Conservation (phyloP, 306 rosid species). For the Quercus variabilis region DNA sequence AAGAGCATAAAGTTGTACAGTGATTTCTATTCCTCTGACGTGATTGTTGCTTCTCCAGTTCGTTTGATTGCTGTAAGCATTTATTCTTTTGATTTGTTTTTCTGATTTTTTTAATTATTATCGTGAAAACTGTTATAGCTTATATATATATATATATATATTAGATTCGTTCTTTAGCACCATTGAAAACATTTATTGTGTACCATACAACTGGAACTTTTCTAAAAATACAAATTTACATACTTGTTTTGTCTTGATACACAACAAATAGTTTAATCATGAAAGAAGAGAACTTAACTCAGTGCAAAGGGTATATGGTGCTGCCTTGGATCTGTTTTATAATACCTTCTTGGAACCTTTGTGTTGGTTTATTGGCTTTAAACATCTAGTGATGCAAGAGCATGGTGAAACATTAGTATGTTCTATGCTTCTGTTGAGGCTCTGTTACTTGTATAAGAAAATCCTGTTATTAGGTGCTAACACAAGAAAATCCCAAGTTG, state of each 20-base stretch:
- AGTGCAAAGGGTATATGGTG: not conserved
- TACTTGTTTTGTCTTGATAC: not conserved
- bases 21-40: constrained; percentile 86
- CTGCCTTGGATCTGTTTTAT: not conserved
- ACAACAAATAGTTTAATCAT: not conserved
- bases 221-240: not conserved
- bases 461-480: not conserved
- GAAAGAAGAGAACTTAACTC: not conserved
- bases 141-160: no score
- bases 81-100: not conserved
- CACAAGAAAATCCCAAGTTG: no score
- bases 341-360: not conserved
- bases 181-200: not conserved
- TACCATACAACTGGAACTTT: not conserved
- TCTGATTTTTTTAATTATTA: constrained; percentile 9
- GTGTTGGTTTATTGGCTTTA: not conserved
- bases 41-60: constrained; percentile 85
- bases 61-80: constrained; percentile 61
- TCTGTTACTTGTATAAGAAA: not conserved
- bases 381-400: not conserved
- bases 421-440: not conserved
- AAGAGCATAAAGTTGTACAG: constrained; percentile 77
- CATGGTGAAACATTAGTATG: not conserved
- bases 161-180: not conserved
- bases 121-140: not conserved